Conservation (phyloP, 805 yeast species). For the Pichia californica region DNA sequence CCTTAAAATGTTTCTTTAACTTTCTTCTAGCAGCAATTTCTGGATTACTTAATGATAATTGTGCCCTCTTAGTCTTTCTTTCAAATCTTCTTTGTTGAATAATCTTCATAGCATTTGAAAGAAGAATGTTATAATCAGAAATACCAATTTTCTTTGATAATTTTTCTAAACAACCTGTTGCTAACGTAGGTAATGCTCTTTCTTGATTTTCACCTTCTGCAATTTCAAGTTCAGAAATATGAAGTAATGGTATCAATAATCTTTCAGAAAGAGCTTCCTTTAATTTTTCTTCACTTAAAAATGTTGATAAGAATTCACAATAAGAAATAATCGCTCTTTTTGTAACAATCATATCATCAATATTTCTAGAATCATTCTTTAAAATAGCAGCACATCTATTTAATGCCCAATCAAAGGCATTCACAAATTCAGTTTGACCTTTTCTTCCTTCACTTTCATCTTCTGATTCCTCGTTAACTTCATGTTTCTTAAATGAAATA, state of each 20-base stretch:
- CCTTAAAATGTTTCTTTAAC: conserved; percentile 65
- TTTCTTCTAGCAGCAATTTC: conserved; percentile 75
- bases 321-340: conserved; percentile 68
- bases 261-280: conserved; percentile 32
- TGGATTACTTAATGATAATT: conserved; percentile 71
- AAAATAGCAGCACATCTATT: conserved; percentile 55
- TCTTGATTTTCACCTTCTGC: conserved; percentile 35
- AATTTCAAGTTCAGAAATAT: conserved; percentile 30
- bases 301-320: conserved; percentile 56
- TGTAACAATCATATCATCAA: conserved; percentile 47
- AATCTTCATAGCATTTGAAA: conserved; percentile 54
- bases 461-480: neutral
- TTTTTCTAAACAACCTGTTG: conserved; percentile 62
- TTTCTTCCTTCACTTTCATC: conserved; percentile 19
- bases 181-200: conserved; percentile 39
- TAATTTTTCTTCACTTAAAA: conserved; percentile 36
- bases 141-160: conserved; percentile 67
- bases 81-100: conserved; percentile 64
- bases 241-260: conserved; percentile 26
- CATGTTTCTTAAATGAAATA: conserved; percentile 17
- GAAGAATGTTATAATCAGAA: conserved; percentile 55
- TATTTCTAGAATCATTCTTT: conserved; percentile 53
- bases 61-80: conserved; percentile 68
- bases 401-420: conserved; percentile 55
- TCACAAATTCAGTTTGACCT: conserved; percentile 22